phyloP scores from a whole-genome alignment of 2,329 filamentous ascomycete genomes.

The Alternaria rosae region DNA sequence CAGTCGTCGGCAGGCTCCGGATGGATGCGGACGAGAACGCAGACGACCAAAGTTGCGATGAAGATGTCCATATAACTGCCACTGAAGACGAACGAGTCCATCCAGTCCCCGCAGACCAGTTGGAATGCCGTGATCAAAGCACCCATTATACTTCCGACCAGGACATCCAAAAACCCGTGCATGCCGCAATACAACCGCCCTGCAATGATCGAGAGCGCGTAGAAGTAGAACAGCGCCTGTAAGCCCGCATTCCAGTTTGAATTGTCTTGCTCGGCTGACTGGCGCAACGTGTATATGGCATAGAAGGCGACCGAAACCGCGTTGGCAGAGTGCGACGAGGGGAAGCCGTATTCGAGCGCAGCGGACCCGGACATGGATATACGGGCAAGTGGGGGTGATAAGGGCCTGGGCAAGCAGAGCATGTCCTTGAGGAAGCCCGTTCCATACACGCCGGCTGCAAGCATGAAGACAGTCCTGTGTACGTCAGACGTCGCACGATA shows the following conservation, averaged over 20 bases:
- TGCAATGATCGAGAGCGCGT: conserved; percentile 86
- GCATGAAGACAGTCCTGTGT: conserved; percentile 60
- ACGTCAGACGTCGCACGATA: conserved; percentile 26
- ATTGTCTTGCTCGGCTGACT: conserved; percentile 68
- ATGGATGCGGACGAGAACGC: conserved; percentile 84
- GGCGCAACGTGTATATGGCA: conserved; percentile 73
- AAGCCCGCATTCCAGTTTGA: conserved; percentile 67
- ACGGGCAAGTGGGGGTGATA: conserved; percentile 89
- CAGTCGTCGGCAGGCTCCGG: conserved; percentile 97
- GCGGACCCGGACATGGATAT: conserved; percentile 98
- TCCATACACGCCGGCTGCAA: conserved; percentile 70
- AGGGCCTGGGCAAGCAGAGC: conserved; percentile 86
- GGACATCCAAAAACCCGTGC: conserved; percentile 94
- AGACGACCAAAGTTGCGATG: conserved; percentile 69
- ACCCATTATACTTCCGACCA: conserved; percentile 80
- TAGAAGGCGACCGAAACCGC: conserved; percentile 94
- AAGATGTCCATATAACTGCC: conserved; percentile 66
- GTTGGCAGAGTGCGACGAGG: conserved; percentile 96
- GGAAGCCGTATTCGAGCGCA: conserved; percentile 95
- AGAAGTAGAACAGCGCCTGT: conserved; percentile 78
- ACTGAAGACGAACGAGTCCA: conserved; percentile 74
- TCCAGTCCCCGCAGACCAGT: conserved; percentile 61
- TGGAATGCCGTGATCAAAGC: conserved; percentile 67
- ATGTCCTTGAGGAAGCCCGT: conserved; percentile 96
- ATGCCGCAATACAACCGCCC: conserved; percentile 97